phyloP scores from a whole-genome alignment of 352 stramenopile species.

The Thalassiosira mediterranea region DNA sequence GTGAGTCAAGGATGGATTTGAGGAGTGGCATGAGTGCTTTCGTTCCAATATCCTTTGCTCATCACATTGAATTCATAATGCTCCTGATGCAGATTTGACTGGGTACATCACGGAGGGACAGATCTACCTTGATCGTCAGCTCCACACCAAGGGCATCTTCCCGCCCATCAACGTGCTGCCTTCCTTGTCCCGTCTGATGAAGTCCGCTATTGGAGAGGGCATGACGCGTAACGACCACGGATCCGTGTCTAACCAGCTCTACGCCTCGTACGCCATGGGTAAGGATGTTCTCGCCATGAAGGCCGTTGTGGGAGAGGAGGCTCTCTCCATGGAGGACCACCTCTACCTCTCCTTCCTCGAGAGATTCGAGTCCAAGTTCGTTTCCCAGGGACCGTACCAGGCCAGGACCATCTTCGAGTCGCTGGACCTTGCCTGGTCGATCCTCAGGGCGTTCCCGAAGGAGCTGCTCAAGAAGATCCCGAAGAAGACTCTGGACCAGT shows the following conservation, averaged over 20 bases:
- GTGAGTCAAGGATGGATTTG: no score
- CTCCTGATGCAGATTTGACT: no score
- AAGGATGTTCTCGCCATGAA: slow-evolving; percentile 99
- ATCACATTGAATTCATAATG: no score
- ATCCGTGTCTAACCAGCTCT: slow-evolving; percentile 98
- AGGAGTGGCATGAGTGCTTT: no score
- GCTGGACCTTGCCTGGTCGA: slow-evolving; percentile 97
- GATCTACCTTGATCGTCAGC: slow-evolving; percentile 97
- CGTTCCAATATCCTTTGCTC: no score
- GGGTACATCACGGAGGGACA: slow-evolving; percentile 99
- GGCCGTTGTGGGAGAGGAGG: slow-evolving; percentile 99
- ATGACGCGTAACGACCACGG: slow-evolving; percentile 99
- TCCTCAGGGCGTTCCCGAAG: slow-evolving; percentile 98
- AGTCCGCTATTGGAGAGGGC: slow-evolving; percentile 98
- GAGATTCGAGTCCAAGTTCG: slow-evolving; percentile 99
- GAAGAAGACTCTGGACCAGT: slow-evolving; percentile 97
- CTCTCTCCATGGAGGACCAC: slow-evolving; percentile 98
- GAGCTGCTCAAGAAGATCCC: slow-evolving; percentile 99
- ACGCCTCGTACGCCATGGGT: slow-evolving; percentile 89
- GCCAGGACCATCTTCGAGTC: slow-evolving; percentile 98
- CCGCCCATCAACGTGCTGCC: slow-evolving; percentile 99
- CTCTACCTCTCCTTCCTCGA: slow-evolving; percentile 99
- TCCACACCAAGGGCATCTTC: slow-evolving; percentile 99
- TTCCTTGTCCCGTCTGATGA: slow-evolving; percentile 99
- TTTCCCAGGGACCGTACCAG: slow-evolving; percentile 96